Conservation (phyloP, 1,284 basidiomycete species). For the Irpex sp. region DNA sequence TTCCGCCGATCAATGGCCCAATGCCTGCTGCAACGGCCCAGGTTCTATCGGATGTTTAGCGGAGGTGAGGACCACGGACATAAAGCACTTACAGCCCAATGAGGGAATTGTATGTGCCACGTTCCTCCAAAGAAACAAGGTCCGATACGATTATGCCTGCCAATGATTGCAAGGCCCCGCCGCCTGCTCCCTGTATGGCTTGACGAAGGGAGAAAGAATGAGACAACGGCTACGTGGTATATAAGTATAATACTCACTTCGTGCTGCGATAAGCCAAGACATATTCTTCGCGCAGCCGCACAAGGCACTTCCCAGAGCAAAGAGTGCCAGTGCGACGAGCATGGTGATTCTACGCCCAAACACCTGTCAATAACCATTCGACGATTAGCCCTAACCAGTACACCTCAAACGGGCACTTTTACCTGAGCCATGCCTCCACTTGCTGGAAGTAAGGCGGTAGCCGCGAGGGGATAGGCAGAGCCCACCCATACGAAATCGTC, state of each 20-base stretch:
- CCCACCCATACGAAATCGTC: conserved; percentile 21
- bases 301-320: conserved; percentile 13
- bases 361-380: conserved; percentile 1
- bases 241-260: conserved; percentile 4
- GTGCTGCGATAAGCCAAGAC: conserved; percentile 17
- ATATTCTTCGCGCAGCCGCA: conserved; percentile 13
- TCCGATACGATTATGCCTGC: conserved; percentile 53
- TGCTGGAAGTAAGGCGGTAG: conserved; percentile 17
- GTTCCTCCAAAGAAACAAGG: conserved; percentile 49
- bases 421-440: conserved; percentile 20
- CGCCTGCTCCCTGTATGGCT: conserved; percentile 58
- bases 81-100: conserved; percentile 31
- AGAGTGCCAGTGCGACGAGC: conserved; percentile 8
- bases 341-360: conserved; percentile 12
- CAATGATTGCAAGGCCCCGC: conserved; percentile 50
- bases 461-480: conserved; percentile 19
- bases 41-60: conserved; percentile 20
- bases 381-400: background rate
- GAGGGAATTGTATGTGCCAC: conserved; percentile 43
- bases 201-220: background rate
- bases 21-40: conserved; percentile 38
- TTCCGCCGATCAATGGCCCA: conserved; percentile 11
- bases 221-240: background rate
- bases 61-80: background rate
- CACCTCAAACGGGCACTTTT: background rate